Evolutionary conservation across 345 rosid genomes (phyloP).

Genomic region (Pugionium dolabratum): DNA sequence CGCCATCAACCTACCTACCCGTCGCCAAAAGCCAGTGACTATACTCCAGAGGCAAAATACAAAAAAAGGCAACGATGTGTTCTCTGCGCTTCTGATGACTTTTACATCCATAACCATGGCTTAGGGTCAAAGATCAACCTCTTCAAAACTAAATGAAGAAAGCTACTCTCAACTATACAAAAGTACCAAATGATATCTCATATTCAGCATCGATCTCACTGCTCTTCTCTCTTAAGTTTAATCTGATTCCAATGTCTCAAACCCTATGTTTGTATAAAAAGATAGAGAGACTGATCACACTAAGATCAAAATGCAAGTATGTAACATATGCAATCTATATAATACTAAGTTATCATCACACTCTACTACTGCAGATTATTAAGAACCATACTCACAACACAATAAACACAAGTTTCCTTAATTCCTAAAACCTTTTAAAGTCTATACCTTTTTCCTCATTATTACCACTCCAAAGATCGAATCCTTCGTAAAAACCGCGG

Average conservation of each 20-base stretch:
- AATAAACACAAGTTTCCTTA: conserved; percentile 2
- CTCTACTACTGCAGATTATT: conserved; percentile 11
- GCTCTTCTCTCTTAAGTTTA: conserved; percentile 45
- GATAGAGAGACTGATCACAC: too few relatives aligned
- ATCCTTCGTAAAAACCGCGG: conserved; percentile 62
- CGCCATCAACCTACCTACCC: conserved; percentile 21
- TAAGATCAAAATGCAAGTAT: background rate
- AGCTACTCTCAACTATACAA: too few relatives aligned
- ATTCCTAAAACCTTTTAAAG: background rate
- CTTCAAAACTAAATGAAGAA: conserved; percentile 48
- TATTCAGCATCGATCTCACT: background rate
- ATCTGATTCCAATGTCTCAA: background rate
- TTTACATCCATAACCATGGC: conserved; percentile 75
- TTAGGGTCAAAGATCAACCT: conserved; percentile 58
- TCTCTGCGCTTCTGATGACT: conserved; percentile 72
- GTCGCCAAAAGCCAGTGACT: conserved; percentile 30
- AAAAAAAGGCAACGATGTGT: conserved; percentile 58
- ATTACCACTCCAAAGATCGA: conserved; percentile 72
- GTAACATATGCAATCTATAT: conserved; percentile 17
- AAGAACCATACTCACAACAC: conserved; percentile 1
- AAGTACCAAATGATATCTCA: too few relatives aligned
- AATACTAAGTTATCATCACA: conserved; percentile 18
- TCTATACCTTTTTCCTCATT: too few relatives aligned
- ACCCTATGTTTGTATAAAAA: too few relatives aligned
- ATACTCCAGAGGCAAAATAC: conserved; percentile 42